phyloP scores from a whole-genome alignment of 306 rosid species.

The Hippophae tibetana region DNA sequence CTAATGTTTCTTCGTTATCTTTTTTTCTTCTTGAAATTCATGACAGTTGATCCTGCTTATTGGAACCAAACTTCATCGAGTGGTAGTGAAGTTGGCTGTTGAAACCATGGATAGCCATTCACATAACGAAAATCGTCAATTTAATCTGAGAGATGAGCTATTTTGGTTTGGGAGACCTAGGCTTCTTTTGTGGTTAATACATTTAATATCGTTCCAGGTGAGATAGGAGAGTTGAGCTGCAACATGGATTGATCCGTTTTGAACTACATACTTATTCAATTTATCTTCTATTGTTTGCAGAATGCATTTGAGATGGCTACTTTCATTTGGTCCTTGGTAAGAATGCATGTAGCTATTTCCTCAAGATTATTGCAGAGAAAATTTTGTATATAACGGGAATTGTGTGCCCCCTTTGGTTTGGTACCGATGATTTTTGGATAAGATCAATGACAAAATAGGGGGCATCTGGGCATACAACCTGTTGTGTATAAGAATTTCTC shows the following conservation, averaged over 20 bases:
- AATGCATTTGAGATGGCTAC: constrained; percentile 96
- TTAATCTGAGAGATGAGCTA: constrained; percentile 71
- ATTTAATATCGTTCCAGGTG: constrained; percentile 80
- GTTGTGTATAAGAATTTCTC: background rate
- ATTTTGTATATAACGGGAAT: background rate
- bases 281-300: constrained; percentile 34
- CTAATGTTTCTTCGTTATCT: constrained; percentile 3
- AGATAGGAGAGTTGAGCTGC: background rate
- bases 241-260: background rate
- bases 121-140: constrained; percentile 23
- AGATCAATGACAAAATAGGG: too few species aligned
- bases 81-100: constrained; percentile 82
- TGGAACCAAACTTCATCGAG: constrained; percentile 77
- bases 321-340: constrained; percentile 89
- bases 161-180: constrained; percentile 91
- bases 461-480: too few species aligned
- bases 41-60: constrained; percentile 64
- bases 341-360: constrained; percentile 13
- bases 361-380: background rate
- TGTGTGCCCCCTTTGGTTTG: background rate
- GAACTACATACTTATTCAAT: background rate
- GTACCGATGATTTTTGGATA: too few species aligned
- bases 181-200: constrained; percentile 59
- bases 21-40: constrained; percentile 6
- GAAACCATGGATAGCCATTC: constrained; percentile 52